Percentiles rank a stretch among this genome's conserved stretches.
Conservation (phyloP, 2,329 filamentous ascomycete genomes). For the Alternaria arbusti region DNA sequence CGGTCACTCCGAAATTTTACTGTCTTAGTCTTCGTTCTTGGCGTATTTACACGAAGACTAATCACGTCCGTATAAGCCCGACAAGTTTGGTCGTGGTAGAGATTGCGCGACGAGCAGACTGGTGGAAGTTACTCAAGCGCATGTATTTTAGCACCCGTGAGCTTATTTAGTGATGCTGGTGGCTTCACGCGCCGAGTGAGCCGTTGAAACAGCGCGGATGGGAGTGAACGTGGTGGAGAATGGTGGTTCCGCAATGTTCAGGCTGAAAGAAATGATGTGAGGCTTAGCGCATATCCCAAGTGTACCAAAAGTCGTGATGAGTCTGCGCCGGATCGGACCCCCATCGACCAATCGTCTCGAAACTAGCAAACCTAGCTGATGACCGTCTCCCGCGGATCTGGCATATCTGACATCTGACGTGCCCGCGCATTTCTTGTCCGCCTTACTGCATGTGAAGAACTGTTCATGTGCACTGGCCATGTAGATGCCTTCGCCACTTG, state of each 20-base stretch:
- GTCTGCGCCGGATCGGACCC: neutral
- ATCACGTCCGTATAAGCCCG: neutral
- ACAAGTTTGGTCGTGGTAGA: neutral
- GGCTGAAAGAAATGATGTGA: neutral
- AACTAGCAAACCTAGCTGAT: neutral
- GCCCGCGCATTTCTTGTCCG: neutral
- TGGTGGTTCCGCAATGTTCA: neutral
- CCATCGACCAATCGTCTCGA: neutral
- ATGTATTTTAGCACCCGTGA: neutral
- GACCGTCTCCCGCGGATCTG: slow-evolving; percentile 5
- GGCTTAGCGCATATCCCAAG: neutral
- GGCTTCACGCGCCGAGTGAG: neutral
- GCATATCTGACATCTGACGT: slow-evolving; percentile 12
- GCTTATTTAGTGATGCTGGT: neutral
- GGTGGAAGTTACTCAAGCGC: neutral
- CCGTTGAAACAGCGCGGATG: neutral
- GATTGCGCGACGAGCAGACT: neutral
- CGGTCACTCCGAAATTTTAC: slow-evolving; percentile 1
- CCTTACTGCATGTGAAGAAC: neutral
- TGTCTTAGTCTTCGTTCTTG: neutral
- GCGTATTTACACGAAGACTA: neutral
- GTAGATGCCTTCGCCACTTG: slow-evolving; percentile 4
- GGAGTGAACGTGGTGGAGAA: neutral
- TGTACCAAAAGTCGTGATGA: neutral
- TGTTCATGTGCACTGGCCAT: slow-evolving; percentile 5